A percentile compares a stretch with the other conserved stretches of the same genome.
phyloP scores from a whole-genome alignment of 1,284 basidiomycete species.

The Leccinum pallidistipes region DNA sequence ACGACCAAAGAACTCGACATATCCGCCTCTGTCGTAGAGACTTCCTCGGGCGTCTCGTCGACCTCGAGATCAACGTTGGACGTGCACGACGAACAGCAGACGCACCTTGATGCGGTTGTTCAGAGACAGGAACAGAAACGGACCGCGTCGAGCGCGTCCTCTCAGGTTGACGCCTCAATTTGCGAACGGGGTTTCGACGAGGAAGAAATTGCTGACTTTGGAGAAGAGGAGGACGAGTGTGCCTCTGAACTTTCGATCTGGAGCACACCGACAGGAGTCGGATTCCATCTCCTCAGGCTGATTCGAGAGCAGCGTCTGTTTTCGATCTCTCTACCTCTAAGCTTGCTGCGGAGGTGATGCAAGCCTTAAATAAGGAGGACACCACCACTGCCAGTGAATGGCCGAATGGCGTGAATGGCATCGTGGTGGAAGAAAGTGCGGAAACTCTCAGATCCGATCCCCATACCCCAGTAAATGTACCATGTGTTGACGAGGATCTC shows the following conservation, averaged over 20 bases:
- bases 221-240: neutral
- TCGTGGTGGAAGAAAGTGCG: conserved; percentile 42
- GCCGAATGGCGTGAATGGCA: conserved; percentile 40
- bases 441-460: conserved; percentile 14
- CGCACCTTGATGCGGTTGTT: neutral
- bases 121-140: neutral
- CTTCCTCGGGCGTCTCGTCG: neutral
- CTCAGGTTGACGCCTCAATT: neutral
- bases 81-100: neutral
- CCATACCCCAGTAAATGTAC: conserved; percentile 2
- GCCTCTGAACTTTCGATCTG: conserved; percentile 13
- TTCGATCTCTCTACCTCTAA: conserved; percentile 60
- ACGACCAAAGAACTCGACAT: neutral
- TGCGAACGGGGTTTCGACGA: too few species aligned
- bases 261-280: conserved; percentile 17
- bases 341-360: conserved; percentile 54
- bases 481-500: conserved; percentile 23
- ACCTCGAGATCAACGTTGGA: neutral
- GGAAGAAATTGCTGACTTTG: too few species aligned
- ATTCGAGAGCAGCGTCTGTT: conserved; percentile 42
- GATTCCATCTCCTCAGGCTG: conserved; percentile 17
- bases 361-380: conserved; percentile 49
- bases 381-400: conserved; percentile 45
- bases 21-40: neutral
- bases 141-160: neutral